A percentile compares a stretch with the other conserved stretches of the same genome.
phyloP scores from a whole-genome alignment of 805 yeast genomes.

The Kregervanrija delftensis region DNA sequence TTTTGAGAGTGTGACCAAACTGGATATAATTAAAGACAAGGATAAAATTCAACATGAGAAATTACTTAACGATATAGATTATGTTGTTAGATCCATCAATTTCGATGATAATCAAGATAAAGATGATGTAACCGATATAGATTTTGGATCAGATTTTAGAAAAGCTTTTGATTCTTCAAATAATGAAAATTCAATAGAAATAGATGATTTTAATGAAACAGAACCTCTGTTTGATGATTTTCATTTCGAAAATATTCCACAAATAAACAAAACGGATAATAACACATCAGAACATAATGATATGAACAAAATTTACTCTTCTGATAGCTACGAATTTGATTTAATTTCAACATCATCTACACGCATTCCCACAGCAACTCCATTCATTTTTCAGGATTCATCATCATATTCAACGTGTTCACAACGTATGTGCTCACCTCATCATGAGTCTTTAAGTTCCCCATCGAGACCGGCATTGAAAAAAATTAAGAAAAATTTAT shows the following conservation, averaged over 20 bases:
- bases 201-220: too few relatives aligned
- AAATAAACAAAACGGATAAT: too few relatives aligned
- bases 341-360: too few relatives aligned
- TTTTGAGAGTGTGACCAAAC: not conserved
- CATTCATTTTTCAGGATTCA: not conserved
- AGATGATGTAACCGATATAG: slow-evolving; percentile 11
- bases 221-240: too few relatives aligned
- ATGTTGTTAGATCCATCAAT: slow-evolving; percentile 12
- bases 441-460: slow-evolving; percentile 16
- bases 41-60: slow-evolving; percentile 11
- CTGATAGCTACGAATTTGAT: too few relatives aligned
- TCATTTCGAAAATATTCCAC: too few relatives aligned
- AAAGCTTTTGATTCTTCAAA: not conserved
- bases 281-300: too few relatives aligned
- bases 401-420: slow-evolving; percentile 23
- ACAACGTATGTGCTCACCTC: slow-evolving; percentile 39
- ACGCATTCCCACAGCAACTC: not conserved
- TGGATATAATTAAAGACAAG: slow-evolving; percentile 4
- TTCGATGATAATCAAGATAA: slow-evolving; percentile 11
- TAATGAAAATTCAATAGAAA: too few relatives aligned
- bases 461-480: slow-evolving; percentile 29
- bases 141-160: slow-evolving; percentile 19
- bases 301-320: too few relatives aligned
- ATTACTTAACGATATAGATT: slow-evolving; percentile 9
- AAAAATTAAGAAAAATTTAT: slow-evolving; percentile 20